Percentiles rank a stretch among this genome's conserved stretches.
Evolutionary conservation across 2,329 filamentous ascomycete genomes (phyloP).

Genomic region (Ceratocystis cacaofunesta): DNA sequence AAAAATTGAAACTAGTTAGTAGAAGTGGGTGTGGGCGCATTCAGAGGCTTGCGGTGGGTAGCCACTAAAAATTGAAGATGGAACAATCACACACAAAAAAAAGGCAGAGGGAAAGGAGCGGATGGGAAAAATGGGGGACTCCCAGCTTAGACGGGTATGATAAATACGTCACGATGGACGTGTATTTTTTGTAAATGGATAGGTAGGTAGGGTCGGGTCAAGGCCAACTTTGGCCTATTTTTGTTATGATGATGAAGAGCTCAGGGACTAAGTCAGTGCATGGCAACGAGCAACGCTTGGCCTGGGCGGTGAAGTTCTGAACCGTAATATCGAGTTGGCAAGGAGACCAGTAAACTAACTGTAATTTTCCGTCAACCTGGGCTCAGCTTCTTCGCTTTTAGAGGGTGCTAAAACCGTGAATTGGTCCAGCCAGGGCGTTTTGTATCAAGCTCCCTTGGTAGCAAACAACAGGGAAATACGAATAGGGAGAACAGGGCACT

Average conservation of each 20-base stretch:
- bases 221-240: background rate
- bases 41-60: slow-evolving; percentile 1
- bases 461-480: background rate
- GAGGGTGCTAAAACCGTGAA: background rate
- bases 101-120: slow-evolving; percentile 1
- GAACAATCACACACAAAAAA: slow-evolving; percentile 4
- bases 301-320: background rate
- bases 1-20: slow-evolving; percentile 10
- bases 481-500: background rate
- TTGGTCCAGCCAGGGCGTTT: background rate
- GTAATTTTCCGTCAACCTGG: background rate
- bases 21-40: slow-evolving; percentile 13
- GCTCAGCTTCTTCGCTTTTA: background rate
- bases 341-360: background rate
- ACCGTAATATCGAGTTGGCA: background rate
- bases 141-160: background rate
- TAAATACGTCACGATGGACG: slow-evolving; percentile 2
- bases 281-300: background rate
- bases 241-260: background rate
- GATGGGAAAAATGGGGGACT: background rate
- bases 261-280: background rate
- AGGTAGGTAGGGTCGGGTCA: background rate
- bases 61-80: slow-evolving; percentile 6
- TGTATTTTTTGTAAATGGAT: background rate
- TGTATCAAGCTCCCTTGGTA: background rate